These are phyloP conservation scores for Spatholobus suberectus DNA, from an alignment of 306 rosid genomes.

Conservation along the genomic window DNA sequence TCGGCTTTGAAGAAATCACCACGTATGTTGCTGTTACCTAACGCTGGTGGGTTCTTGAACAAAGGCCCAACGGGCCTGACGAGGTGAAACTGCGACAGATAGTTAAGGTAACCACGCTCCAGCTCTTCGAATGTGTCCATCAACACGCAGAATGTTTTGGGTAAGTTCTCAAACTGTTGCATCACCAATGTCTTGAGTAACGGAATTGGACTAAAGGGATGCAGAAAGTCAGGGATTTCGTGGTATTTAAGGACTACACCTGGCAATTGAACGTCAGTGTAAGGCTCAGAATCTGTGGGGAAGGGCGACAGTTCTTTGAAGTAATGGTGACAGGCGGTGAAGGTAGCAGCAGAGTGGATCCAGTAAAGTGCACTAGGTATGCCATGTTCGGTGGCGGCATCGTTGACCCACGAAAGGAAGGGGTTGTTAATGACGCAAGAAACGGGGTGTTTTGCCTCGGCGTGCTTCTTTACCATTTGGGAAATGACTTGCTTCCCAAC, in stretches of 20 bases:
- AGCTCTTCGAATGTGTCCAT: conserved; percentile 59
- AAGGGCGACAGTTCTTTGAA: conserved; percentile 48
- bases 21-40: too few species aligned
- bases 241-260: conserved; percentile 44
- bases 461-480: conserved; percentile 40
- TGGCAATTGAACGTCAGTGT: conserved; percentile 50
- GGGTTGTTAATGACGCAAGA: conserved; percentile 60
- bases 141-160: conserved; percentile 52
- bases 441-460: conserved; percentile 38
- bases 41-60: conserved; percentile 46
- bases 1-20: too few species aligned
- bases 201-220: conserved; percentile 25
- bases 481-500: conserved; percentile 40
- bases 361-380: conserved; percentile 53
- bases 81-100: conserved; percentile 37
- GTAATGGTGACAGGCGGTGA: conserved; percentile 49
- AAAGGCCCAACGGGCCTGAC: conserved; percentile 58
- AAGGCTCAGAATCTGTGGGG: conserved; percentile 52
- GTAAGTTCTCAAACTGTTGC: conserved; percentile 46
- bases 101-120: conserved; percentile 37
- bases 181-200: conserved; percentile 37
- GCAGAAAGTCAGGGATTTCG: conserved; percentile 58
- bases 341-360: conserved; percentile 57
- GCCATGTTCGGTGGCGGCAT: conserved; percentile 44
- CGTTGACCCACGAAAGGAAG: conserved; percentile 61